Conservation (phyloP, 495 filamentous ascomycete genomes). For the Daldinia caldariorum region DNA sequence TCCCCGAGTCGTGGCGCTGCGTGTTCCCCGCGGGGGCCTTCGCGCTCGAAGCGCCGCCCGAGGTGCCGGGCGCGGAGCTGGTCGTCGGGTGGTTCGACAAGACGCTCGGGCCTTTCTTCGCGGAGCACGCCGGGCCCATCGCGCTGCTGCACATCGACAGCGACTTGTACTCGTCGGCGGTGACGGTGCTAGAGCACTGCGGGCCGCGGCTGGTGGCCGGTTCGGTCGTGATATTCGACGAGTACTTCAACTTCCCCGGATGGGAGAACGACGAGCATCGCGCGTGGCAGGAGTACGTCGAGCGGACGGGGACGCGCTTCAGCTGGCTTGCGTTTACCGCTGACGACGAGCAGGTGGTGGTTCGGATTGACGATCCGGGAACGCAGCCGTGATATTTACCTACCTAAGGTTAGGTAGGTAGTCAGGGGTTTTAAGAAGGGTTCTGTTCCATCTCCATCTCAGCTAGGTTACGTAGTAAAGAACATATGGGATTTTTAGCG, state of each 20-base stretch:
- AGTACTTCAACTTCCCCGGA: constrained; percentile 2
- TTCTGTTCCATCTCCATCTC: no score
- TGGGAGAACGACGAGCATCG: constrained; percentile 10
- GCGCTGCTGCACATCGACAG: background rate
- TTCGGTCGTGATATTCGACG: constrained; percentile 7
- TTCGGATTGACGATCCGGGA: constrained; percentile 5
- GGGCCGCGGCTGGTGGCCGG: constrained; percentile 9
- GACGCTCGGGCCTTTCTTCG: constrained; percentile 1
- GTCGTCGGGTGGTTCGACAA: constrained; percentile 2
- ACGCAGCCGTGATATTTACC: background rate
- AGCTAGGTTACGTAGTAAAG: background rate
- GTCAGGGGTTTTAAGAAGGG: no score
- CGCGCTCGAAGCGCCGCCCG: background rate
- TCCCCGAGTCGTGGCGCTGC: background rate
- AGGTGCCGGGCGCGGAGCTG: background rate
- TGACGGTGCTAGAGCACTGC: constrained; percentile 5
- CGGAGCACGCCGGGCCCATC: constrained; percentile 1
- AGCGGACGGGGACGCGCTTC: constrained; percentile 1
- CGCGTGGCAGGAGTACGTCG: constrained; percentile 10
- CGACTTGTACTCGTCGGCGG: constrained; percentile 7
- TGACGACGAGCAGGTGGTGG: constrained; percentile 5
- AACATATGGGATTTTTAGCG: background rate
- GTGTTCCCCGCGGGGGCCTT: background rate
- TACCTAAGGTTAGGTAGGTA: no score
- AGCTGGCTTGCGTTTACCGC: constrained; percentile 5